phyloP scores from a whole-genome alignment of 495 filamentous ascomycete species.

The Xylaria venustula region DNA sequence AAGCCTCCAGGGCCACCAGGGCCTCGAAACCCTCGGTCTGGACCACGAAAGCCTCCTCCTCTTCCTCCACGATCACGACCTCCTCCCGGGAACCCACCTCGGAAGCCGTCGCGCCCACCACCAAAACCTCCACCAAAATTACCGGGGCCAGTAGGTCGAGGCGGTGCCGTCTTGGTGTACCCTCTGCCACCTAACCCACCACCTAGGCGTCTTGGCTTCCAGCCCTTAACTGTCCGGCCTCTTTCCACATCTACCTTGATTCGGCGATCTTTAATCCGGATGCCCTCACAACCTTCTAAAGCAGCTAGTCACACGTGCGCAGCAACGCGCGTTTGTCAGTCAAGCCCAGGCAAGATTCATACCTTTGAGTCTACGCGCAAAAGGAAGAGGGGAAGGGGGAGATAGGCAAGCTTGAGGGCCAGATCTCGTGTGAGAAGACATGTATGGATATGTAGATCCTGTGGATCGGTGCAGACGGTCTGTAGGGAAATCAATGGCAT shows the following conservation, averaged over 20 bases:
- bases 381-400: conserved; percentile 18
- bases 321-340: conserved; percentile 56
- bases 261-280: conserved; percentile 86
- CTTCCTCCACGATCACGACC: conserved; percentile 65
- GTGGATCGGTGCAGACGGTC: conserved; percentile 31
- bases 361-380: conserved; percentile 30
- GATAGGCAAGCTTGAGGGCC: conserved; percentile 60
- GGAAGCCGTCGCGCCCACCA: conserved; percentile 54
- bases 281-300: conserved; percentile 68
- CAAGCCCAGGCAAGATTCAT: conserved; percentile 47
- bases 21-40: conserved; percentile 49
- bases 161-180: conserved; percentile 80
- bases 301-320: conserved; percentile 57
- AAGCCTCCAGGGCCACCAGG: conserved; percentile 48
- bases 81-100: conserved; percentile 49
- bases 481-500: conserved; percentile 37
- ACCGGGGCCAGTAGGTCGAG: conserved; percentile 73
- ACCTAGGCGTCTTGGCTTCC: conserved; percentile 89
- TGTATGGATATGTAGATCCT: conserved; percentile 35
- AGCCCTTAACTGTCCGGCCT: conserved; percentile 89
- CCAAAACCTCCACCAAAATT: conserved; percentile 67
- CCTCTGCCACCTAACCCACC: conserved; percentile 90
- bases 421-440: conserved; percentile 36
- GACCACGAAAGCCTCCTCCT: conserved; percentile 60
- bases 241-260: conserved; percentile 96